Evolutionary conservation across 2,329 filamentous ascomycete species (phyloP), one percentile per base, ranked within the genome.

Genomic region (Aspergillus ruber): DNA sequence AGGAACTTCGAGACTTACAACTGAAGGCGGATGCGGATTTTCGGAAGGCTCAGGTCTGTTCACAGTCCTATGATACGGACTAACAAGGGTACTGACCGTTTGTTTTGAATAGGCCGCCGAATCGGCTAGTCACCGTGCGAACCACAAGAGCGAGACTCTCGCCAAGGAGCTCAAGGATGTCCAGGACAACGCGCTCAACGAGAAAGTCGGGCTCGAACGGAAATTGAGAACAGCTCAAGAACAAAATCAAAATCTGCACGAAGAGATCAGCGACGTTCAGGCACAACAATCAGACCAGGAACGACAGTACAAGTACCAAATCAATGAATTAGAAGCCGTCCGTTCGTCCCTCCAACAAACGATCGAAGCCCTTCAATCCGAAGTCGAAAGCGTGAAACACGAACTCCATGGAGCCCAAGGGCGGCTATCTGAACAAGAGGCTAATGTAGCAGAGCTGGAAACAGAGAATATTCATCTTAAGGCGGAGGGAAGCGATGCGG

Each of bases 1-100:
- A 88, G 58, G 91, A 95, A 60, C 68, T 95, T 18, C 83, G 91
- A 52, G 89, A 95, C 47, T 78, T 85, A 1, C 84, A 88, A 55
- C 78, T 84, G 42, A 86, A 85, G 53, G 86, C 88, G n/a, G 90
- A 96, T 59, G 84, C 88, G 7, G 90, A 95, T 61, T 90, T 87
- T 61, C 85, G 88, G 59, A 79, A 79, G 54, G 76, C 79, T 27
- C 77, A 81, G 66, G 76, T 78, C 44, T 41, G 63, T 54, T 10
- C 3, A 21, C 4, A 1, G 17, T 17, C 18, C 36, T 5, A 21
- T 12, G 10, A 10, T 18, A 39, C 3, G 0, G n/a, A 17, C 8
- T 36, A 36, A 9, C 6, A 36, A 36, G n/a, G n/a, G 3, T 39
- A 4, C 7, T 39, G 36, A 39, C 10, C 3, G 8, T 39, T 18